These are phyloP conservation scores for Fusarium secorum DNA, from an alignment of 2,329 filamentous ascomycete genomes.

Conservation along the genomic window DNA sequence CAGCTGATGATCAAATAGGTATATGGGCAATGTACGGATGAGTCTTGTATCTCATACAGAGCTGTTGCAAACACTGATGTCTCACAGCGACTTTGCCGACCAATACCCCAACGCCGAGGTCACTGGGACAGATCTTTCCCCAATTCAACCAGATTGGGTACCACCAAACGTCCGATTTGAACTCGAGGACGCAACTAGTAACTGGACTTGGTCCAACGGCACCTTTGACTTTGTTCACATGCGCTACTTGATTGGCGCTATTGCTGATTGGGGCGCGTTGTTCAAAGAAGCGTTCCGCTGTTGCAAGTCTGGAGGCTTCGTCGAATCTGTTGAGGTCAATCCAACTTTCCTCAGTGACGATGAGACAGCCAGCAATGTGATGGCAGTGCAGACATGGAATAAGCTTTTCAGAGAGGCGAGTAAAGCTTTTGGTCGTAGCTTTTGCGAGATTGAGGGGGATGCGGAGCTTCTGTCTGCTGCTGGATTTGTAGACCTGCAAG, in stretches of 20 bases:
- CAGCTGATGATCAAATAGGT: background rate
- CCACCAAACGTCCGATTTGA: background rate
- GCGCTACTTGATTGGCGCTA: background rate
- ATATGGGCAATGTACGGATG: background rate
- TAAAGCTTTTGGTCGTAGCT: background rate
- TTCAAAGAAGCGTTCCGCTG: background rate
- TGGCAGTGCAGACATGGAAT: background rate
- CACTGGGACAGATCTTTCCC: background rate
- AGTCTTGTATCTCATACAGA: fast-evolving
- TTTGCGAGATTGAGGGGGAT: background rate
- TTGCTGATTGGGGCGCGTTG: background rate
- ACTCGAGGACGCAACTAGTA: background rate
- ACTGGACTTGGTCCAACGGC: background rate
- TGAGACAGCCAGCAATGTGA: background rate
- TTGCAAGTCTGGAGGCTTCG: background rate
- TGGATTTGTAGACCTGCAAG: constrained; percentile 4
- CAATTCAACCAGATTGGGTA: background rate
- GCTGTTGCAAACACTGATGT: background rate
- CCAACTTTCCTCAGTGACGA: background rate
- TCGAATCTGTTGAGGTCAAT: background rate
- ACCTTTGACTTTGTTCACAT: background rate
- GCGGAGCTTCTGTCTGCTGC: background rate
- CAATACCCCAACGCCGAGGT: background rate
- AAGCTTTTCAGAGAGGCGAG: background rate
- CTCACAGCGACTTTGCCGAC: background rate